A percentile compares a stretch with the other conserved stretches of the same genome.
These are phyloP conservation scores for Chlamydomonas applanata DNA, from an alignment of 139 green algal genomes.

Conservation along the genomic window DNA sequence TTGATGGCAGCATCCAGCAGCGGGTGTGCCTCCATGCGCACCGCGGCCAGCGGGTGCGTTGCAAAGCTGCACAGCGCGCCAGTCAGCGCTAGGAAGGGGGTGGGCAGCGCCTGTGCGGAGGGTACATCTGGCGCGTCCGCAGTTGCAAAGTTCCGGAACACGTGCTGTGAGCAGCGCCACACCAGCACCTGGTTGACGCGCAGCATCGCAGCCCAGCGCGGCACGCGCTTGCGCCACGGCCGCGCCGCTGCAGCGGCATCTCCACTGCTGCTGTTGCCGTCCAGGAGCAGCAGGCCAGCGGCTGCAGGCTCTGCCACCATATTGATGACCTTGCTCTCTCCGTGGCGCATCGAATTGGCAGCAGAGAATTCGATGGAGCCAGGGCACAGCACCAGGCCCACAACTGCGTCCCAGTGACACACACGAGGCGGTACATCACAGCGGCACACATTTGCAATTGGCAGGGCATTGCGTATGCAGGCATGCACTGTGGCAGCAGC, in stretches of 20 bases:
- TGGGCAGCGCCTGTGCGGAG: slow-evolving; percentile 10
- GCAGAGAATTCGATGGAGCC: no score
- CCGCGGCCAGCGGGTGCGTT: background rate
- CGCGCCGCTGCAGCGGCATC: slow-evolving; percentile 13
- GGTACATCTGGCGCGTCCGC: slow-evolving; percentile 12
- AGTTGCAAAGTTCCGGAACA: slow-evolving; percentile 43
- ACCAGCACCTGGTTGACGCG: slow-evolving; percentile 41
- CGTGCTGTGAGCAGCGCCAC: slow-evolving; percentile 46
- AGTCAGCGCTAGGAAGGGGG: slow-evolving; percentile 32
- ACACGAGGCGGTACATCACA: no score
- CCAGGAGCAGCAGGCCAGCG: slow-evolving; percentile 10
- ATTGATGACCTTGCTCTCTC: no score
- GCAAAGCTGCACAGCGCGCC: slow-evolving; percentile 26
- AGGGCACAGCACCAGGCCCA: no score
- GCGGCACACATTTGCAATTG: no score
- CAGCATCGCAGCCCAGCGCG: slow-evolving; percentile 14
- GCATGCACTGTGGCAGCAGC: no score
- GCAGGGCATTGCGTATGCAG: no score
- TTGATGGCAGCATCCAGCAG: slow-evolving; percentile 50
- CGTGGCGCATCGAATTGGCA: no score
- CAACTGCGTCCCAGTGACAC: no score
- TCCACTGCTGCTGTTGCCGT: slow-evolving; percentile 9
- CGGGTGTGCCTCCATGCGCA: background rate
- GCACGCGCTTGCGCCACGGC: slow-evolving; percentile 31
- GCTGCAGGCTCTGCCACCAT: background rate